Conservation (phyloP, 495 filamentous ascomycete species). For the Letharia lupina region DNA sequence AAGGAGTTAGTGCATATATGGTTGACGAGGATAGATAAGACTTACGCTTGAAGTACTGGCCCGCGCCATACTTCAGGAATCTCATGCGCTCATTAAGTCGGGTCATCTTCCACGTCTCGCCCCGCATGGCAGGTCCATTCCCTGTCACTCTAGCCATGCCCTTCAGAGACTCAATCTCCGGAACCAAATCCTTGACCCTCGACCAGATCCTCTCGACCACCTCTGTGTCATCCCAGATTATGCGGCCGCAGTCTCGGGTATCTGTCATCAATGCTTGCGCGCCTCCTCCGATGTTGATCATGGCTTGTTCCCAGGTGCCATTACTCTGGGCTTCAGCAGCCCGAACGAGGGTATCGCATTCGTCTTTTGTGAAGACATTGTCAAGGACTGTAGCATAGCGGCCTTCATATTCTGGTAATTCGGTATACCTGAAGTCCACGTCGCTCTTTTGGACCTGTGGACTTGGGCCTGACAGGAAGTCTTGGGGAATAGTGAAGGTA, state of each 20-base stretch:
- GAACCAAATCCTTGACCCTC: slow-evolving; percentile 37
- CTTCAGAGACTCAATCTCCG: slow-evolving; percentile 33
- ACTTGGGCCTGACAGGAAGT: background rate
- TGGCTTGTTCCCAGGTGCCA: slow-evolving; percentile 53
- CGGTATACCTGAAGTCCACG: slow-evolving; percentile 40
- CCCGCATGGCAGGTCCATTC: slow-evolving; percentile 34
- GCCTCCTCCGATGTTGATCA: slow-evolving; percentile 62
- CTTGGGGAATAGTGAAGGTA: background rate
- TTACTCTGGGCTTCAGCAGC: slow-evolving; percentile 45
- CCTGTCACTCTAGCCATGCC: slow-evolving; percentile 41
- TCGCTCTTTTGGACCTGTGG: background rate
- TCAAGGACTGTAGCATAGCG: slow-evolving; percentile 56
- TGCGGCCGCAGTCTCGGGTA: slow-evolving; percentile 61
- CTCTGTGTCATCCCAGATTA: slow-evolving; percentile 61
- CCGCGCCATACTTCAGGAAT: slow-evolving; percentile 68
- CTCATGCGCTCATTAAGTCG: slow-evolving; percentile 70
- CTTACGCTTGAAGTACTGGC: slow-evolving; percentile 66
- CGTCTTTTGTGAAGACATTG: slow-evolving; percentile 49
- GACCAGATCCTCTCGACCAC: slow-evolving; percentile 54
- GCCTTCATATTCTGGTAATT: slow-evolving; percentile 51
- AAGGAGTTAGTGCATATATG: background rate
- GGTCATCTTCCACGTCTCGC: slow-evolving; percentile 46
- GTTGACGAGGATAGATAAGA: slow-evolving; percentile 7
- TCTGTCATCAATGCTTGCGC: slow-evolving; percentile 47
- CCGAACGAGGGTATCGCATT: slow-evolving; percentile 50